Base-by-base conservation (phyloP, 208 protist species). In the Acanthamoeba sp. region DNA sequence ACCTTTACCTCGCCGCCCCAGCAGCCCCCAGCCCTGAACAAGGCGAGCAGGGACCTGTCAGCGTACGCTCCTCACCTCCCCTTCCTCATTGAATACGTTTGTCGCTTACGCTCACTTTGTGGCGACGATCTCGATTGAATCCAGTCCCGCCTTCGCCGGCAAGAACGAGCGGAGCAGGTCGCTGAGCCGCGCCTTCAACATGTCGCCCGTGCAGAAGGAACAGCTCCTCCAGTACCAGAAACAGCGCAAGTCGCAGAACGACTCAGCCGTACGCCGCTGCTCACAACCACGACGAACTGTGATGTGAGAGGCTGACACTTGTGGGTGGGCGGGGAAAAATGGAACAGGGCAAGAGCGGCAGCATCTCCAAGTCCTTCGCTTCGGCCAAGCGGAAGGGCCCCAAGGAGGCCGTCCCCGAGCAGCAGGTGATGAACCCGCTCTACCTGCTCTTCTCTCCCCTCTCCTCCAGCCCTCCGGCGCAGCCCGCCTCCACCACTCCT, bases 191-290 rank as follows among this genome's bases (percentile, higher is more conserved):
- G 38, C 69, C 20, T 80, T 48, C 34, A 32, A n/a, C 29, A 89
- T 89, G 55, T 62, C 80, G 50, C 27, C 24, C 14, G 1, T 36
- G 29, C 38, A 62, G 45, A 57, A 89, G 48, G 50, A 89, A 22
- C 78, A 88, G 40, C 34, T 88, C 27, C 40, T 88, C 12, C 78
- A 88, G 78, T 88, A 88, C 78, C 78, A 88, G 78, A 88, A 88
- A 38, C 34, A 88, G 78, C 78, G 78, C 29, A 88, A 88, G 42
- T 52, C 50, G 14, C 66, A 10, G 20, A 71, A 16, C 48, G 48
- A n/a, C n/a, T n/a, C n/a, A n/a, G n/a, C n/a, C n/a, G n/a, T n/a
- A n/a, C n/a, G n/a, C n/a, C n/a, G n/a, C n/a, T n/a, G 48, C 48
- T 16, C 48, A 55, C 48, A 55, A 55, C 6, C 48, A 55, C 16